Conservation (phyloP, 805 yeast species). For the Metschnikowia proteae region DNA sequence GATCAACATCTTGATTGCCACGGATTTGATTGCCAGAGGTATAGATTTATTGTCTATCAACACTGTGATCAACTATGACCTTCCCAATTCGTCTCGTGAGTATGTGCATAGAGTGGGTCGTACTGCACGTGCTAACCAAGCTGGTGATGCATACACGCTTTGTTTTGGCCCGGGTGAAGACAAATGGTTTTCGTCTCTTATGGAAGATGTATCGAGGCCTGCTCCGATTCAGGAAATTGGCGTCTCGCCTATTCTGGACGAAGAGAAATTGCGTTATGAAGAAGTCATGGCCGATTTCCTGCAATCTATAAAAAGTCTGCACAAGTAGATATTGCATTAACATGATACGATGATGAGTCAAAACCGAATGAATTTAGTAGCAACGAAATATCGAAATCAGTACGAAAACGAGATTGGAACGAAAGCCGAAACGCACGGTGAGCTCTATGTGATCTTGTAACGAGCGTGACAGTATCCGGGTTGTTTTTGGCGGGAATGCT, state of each 20-base stretch:
- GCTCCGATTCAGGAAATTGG: constrained; percentile 17
- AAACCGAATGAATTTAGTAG: no score
- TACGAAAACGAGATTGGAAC: no score
- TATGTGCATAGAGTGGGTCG: constrained; percentile 96
- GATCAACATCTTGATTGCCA: constrained; percentile 59
- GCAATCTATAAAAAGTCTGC: constrained; percentile 9
- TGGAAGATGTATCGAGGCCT: constrained; percentile 47
- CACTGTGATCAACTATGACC: constrained; percentile 83
- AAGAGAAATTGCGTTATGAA: constrained; percentile 25
- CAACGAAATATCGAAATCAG: no score
- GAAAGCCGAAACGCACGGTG: no score
- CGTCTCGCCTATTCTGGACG: constrained; percentile 19
- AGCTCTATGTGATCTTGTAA: no score
- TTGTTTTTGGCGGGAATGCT: no score
- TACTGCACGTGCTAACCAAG: constrained; percentile 87
- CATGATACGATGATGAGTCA: no score
- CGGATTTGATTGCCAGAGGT: constrained; percentile 96
- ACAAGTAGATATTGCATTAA: constrained; percentile 1
- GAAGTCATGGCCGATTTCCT: constrained; percentile 27
- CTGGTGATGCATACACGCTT: constrained; percentile 72
- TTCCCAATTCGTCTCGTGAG: constrained; percentile 84
- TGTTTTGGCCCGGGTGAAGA: constrained; percentile 77
- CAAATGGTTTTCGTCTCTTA: constrained; percentile 53
- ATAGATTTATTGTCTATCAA: constrained; percentile 69
- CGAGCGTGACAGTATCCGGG: no score